phyloP scores from a whole-genome alignment of 768 basidiomycete genomes.

The Kwoniella bestiolae region DNA sequence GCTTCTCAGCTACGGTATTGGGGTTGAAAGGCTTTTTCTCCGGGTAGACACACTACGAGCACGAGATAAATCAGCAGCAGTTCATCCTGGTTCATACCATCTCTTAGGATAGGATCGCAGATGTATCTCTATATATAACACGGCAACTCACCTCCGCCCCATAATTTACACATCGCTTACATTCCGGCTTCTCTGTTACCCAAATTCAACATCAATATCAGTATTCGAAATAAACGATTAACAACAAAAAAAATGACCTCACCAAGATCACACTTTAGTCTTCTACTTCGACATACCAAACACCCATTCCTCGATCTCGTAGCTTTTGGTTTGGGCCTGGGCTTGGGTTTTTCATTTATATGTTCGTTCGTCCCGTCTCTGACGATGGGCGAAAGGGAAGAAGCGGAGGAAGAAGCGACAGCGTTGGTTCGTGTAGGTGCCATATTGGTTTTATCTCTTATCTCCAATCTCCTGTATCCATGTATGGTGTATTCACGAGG shows the following conservation, averaged over 20 bases:
- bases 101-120: background rate
- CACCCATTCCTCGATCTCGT: constrained; percentile 21
- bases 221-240: background rate
- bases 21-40: constrained; percentile 35
- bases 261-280: constrained; percentile 25
- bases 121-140: background rate
- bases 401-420: background rate
- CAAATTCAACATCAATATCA: background rate
- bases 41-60: constrained; percentile 31
- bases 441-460: background rate
- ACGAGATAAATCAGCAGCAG: background rate
- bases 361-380: background rate
- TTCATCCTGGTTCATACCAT: too few relatives aligned
- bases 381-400: background rate
- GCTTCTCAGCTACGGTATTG: constrained; percentile 16
- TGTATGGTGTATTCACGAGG: too few relatives aligned
- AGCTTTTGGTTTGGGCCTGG: background rate
- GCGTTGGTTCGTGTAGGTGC: background rate
- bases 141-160: constrained; percentile 25
- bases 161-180: constrained; percentile 22
- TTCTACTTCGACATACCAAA: constrained; percentile 21
- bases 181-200: constrained; percentile 19
- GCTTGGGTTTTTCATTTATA: background rate
- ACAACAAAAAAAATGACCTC: background rate
- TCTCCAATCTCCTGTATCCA: background rate